Percentiles rank a stretch among this genome's conserved stretches.
Conservation (phyloP, 306 rosid species). For the Prunus davidiana region DNA sequence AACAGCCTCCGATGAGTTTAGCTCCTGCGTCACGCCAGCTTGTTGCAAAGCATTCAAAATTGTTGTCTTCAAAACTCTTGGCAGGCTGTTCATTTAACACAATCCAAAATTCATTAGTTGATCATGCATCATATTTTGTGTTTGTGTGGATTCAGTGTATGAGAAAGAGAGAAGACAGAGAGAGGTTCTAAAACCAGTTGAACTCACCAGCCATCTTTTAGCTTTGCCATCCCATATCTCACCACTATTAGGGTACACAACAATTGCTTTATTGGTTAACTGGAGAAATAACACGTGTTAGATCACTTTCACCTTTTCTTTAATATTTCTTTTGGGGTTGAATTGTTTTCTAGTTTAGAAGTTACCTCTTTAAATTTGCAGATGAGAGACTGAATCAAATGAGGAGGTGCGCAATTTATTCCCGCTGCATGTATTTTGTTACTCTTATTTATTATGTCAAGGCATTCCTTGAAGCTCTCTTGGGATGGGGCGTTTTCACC, state of each 20-base stretch:
- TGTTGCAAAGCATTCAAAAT: conserved; percentile 52
- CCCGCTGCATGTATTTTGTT: conserved; percentile 72
- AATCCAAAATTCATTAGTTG: not conserved
- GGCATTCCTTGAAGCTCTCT: conserved; percentile 79
- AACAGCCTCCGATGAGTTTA: conserved; percentile 79
- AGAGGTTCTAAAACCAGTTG: not conserved
- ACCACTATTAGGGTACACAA: conserved; percentile 88
- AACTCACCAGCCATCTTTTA: conserved; percentile 83
- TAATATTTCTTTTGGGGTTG: not conserved
- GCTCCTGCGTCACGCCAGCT: conserved; percentile 84
- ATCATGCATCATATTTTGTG: conserved; percentile 3
- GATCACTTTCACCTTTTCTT: not conserved
- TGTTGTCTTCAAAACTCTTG: conserved; percentile 53
- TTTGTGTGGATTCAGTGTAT: not conserved
- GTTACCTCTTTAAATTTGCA: conserved; percentile 63
- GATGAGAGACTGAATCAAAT: conserved; percentile 62
- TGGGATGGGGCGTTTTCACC: conserved; percentile 85
- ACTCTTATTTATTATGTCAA: conserved; percentile 50
- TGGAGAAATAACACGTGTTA: conserved; percentile 23
- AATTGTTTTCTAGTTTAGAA: not conserved
- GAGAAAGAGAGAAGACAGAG: not conserved
- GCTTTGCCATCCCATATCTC: conserved; percentile 87
- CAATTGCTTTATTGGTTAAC: conserved; percentile 71
- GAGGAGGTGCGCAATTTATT: conserved; percentile 90
- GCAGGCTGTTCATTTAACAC: conserved; percentile 64